Conservation (phyloP, 345 rosid genomes). For the Lumnitzera racemosa region DNA sequence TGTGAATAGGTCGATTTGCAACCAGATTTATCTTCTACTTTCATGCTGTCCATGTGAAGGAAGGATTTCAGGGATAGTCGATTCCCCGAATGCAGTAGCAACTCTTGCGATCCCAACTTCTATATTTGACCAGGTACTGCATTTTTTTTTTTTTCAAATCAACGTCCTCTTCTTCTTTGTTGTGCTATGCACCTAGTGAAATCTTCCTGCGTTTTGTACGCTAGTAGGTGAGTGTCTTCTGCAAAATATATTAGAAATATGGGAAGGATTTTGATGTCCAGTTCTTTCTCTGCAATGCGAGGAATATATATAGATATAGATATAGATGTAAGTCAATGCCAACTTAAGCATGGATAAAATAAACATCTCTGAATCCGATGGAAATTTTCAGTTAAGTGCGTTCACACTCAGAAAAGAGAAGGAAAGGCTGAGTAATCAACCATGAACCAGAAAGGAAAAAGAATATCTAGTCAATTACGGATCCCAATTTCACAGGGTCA, state of each 20-base stretch:
- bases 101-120: slow-evolving; percentile 81
- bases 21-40: slow-evolving; percentile 68
- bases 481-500: no score
- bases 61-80: slow-evolving; percentile 84
- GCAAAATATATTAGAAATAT: no score
- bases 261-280: no score
- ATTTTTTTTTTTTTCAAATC: not conserved
- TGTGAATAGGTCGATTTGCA: not conserved
- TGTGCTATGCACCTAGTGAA: no score
- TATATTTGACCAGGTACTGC: slow-evolving; percentile 76
- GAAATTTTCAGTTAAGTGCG: no score
- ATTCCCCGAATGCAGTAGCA: slow-evolving; percentile 83
- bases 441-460: no score
- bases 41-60: slow-evolving; percentile 97
- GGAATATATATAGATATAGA: not conserved
- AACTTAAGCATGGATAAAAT: not conserved
- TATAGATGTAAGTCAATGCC: not conserved
- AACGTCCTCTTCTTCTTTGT: not conserved
- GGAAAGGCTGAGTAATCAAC: no score
- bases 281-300: no score
- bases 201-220: no score
- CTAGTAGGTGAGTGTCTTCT: no score
- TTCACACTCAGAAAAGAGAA: no score
- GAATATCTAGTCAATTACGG: no score
- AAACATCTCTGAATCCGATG: not conserved